Evolutionary conservation across 2,329 filamentous ascomycete species (phyloP), one percentile per base, ranked within the genome.

Genomic region (Lecanicillium sp.): DNA sequence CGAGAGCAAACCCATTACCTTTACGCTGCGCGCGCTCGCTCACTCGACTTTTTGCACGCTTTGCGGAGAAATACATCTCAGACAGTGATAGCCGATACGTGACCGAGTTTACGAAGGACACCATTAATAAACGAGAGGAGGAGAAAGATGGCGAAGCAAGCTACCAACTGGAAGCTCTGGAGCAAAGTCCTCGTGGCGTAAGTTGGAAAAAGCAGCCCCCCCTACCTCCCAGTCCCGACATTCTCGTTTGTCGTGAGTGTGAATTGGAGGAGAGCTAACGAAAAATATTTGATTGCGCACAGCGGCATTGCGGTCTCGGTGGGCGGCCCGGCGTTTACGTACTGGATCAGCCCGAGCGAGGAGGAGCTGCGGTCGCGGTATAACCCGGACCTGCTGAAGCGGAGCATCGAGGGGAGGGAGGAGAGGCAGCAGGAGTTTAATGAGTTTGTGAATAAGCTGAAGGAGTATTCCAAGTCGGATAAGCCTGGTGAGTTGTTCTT

Each of bases 301-400:
- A 96, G 89, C 43, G 86, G 85, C 50, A 71, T 69, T 30, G 62
- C 71, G 33, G 70, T 92, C 51, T 81, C 79, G 54, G 72, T 96
- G 43, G 92, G 92, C 37, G 92, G 92, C 4, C 92, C 92, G 17
- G 82, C 84, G 13, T 67, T 97, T 38, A 84, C 90, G 31, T 77
- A 81, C 64, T 94, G 80, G 60, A 66, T 94, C 33, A 76, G 76
- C 33, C 92, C 92, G 3, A 83, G 84, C 11, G 88, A 96, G 51
- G 92, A 96, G 62, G 88, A 97, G 65, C 74, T 98, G 30, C 88
- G 94, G 70, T 72, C 87, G 67, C 79, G 74, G 62, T 97, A 97
- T 68, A 97, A 90, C 61, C 90, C 90, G 1, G 92, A 97, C 25
- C 74, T 98, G n/a, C 85, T 92, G 57, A 85, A 86, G 60, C 78